Conservation (phyloP, 768 basidiomycete species). For the Trametes punicea region DNA sequence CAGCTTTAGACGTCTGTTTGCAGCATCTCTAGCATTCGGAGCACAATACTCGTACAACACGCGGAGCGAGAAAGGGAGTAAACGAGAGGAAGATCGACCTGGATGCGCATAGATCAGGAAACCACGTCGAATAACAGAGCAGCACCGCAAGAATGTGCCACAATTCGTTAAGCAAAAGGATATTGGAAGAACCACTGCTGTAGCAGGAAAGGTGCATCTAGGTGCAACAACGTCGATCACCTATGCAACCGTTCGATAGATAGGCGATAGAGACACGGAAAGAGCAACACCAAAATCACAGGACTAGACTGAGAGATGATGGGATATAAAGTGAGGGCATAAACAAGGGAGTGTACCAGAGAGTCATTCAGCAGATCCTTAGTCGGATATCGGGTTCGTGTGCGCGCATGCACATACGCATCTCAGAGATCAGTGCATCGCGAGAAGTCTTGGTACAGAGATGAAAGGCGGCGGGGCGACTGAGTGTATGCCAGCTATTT, state of each 20-base stretch:
- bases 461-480: no score
- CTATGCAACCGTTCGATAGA: conserved; percentile 4
- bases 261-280: not conserved
- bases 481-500: no score
- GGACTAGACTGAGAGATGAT: not conserved
- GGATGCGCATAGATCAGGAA: not conserved
- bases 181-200: not conserved
- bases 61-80: not conserved
- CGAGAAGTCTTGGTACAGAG: no score
- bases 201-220: not conserved
- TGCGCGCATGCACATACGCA: not conserved
- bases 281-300: not conserved
- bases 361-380: not conserved
- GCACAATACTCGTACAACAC: conserved; percentile 18
- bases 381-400: conserved; percentile 6
- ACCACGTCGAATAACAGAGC: not conserved
- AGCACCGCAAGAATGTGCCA: not conserved
- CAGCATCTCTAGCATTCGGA: conserved; percentile 5
- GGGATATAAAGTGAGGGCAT: conserved; percentile 14
- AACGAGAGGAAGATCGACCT: not conserved
- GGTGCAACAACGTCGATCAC: conserved; percentile 3
- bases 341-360: conserved; percentile 16
- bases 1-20: not conserved
- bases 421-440: no score
- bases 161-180: no score